A percentile compares a stretch with the other conserved stretches of the same genome.
Evolutionary conservation across 2,329 filamentous ascomycete species (phyloP).

Genomic region (Penicillium sp.): DNA sequence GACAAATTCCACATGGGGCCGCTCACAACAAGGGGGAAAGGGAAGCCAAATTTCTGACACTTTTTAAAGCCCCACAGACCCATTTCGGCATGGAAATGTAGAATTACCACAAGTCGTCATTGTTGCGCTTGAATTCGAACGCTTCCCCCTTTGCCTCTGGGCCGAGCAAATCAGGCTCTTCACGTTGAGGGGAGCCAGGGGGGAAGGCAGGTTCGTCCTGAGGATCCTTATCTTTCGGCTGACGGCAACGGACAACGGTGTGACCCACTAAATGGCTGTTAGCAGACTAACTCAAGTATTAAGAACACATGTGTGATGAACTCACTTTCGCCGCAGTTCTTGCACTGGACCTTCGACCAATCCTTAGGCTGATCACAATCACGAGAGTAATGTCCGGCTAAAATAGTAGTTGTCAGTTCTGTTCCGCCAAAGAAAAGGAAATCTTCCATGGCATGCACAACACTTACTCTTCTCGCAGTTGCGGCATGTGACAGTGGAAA

Average conservation of each 20-base stretch:
- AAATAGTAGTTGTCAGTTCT: conserved; percentile 8
- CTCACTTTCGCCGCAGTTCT: conserved; percentile 44
- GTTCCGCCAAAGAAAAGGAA: neutral
- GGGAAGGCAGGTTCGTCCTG: neutral
- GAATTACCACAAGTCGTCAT: neutral
- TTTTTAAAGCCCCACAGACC: neutral
- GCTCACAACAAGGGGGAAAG: neutral
- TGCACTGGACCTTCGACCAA: conserved; percentile 45
- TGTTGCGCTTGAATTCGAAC: neutral
- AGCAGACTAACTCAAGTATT: conserved; percentile 3
- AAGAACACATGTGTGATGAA: neutral
- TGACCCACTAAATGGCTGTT: conserved; percentile 39
- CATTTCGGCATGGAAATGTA: neutral
- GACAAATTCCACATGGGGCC: neutral
- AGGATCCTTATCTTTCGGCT: conserved; percentile 18
- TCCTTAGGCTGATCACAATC: conserved; percentile 46
- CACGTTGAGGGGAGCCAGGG: neutral
- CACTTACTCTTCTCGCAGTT: conserved; percentile 44
- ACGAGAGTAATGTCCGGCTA: conserved; percentile 42
- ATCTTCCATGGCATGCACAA: neutral
- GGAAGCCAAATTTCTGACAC: neutral
- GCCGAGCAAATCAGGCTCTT: neutral
- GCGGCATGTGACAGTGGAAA: conserved; percentile 41
- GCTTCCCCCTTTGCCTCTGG: neutral
- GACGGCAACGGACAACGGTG: conserved; percentile 38